Evolutionary conservation across 306 rosid genomes (phyloP).

Genomic region (Trifolium repens): DNA sequence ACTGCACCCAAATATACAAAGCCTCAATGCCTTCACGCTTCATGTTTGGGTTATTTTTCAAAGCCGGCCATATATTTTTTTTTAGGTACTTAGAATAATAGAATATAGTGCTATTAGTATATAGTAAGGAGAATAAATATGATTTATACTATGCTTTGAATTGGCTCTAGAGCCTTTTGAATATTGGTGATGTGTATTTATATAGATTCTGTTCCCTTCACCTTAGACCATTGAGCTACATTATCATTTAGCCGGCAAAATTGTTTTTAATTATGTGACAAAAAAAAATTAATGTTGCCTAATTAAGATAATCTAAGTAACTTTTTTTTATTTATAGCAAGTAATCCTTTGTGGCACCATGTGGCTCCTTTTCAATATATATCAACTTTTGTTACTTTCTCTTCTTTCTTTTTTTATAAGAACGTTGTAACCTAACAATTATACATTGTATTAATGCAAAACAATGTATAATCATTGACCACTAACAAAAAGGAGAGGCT

Average conservation of each 20-base stretch:
- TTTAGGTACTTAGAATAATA: not conserved
- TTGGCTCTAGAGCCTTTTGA: conserved; percentile 37
- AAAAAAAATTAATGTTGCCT: conserved; percentile 29
- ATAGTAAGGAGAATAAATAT: not conserved
- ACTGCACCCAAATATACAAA: too few relatives aligned
- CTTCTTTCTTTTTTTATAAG: conserved; percentile 18
- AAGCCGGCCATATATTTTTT: conserved; percentile 34
- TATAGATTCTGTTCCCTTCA: conserved; percentile 28
- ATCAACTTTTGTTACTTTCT: conserved; percentile 2
- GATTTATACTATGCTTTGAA: conserved; percentile 11
- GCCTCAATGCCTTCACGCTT: conserved; percentile 21
- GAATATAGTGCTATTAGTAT: not conserved
- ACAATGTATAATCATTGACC: conserved; percentile 24
- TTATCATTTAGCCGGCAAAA: conserved; percentile 38
- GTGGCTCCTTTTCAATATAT: conserved; percentile 20
- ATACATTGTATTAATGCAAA: conserved; percentile 10
- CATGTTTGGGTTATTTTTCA: conserved; percentile 7
- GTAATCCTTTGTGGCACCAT: conserved; percentile 7
- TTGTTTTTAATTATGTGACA: conserved; percentile 4
- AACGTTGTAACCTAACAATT: conserved; percentile 33
- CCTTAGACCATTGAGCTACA: conserved; percentile 24
- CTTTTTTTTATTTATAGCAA: conserved; percentile 5
- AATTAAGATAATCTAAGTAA: conserved; percentile 10
- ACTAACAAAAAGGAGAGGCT: not conserved
- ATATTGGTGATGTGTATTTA: conserved; percentile 6